phyloP scores from a whole-genome alignment of 2,329 filamentous ascomycete genomes.

The Aspergillus ochraceoroseus region DNA sequence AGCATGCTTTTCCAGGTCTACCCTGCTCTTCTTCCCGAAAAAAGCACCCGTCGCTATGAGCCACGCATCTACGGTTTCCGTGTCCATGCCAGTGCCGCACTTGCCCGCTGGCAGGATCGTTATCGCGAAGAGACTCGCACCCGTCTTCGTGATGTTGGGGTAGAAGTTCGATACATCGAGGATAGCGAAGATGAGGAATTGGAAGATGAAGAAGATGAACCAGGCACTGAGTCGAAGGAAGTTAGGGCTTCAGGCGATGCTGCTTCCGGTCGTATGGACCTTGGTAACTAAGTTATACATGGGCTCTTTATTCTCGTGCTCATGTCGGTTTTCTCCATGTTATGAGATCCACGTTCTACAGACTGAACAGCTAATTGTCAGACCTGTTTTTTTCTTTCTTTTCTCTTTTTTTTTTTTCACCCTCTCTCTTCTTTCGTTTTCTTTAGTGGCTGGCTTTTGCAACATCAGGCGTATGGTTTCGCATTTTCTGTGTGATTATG shows the following conservation, averaged over 20 bases:
- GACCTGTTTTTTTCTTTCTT: conserved; percentile 5
- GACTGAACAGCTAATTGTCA: background rate
- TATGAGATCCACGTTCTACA: background rate
- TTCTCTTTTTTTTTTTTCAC: conserved; percentile 5
- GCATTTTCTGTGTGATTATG: conserved; percentile 29
- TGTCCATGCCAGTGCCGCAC: conserved; percentile 80
- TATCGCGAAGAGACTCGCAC: conserved; percentile 77
- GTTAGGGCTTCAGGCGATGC: conserved; percentile 27
- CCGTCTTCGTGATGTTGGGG: conserved; percentile 61
- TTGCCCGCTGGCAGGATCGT: conserved; percentile 85
- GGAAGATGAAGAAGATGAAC: conserved; percentile 39
- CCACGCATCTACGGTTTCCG: conserved; percentile 93
- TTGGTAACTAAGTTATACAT: conserved; percentile 28
- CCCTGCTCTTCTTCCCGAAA: conserved; percentile 78
- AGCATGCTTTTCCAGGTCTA: conserved; percentile 99
- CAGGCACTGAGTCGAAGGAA: conserved; percentile 19
- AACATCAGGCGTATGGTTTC: conserved; percentile 28
- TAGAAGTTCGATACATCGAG: conserved; percentile 73
- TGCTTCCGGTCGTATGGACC: conserved; percentile 37
- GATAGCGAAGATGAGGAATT: conserved; percentile 59
- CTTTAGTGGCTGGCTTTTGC: conserved; percentile 11
- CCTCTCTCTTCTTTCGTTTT: conserved; percentile 4
- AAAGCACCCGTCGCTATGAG: conserved; percentile 79
- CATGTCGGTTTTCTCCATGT: conserved; percentile 1
- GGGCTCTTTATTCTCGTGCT: background rate